A percentile compares a stretch with the other conserved stretches of the same genome.
Conservation (phyloP, 305 asterid genomes). For the Fraxinus floribunda region DNA sequence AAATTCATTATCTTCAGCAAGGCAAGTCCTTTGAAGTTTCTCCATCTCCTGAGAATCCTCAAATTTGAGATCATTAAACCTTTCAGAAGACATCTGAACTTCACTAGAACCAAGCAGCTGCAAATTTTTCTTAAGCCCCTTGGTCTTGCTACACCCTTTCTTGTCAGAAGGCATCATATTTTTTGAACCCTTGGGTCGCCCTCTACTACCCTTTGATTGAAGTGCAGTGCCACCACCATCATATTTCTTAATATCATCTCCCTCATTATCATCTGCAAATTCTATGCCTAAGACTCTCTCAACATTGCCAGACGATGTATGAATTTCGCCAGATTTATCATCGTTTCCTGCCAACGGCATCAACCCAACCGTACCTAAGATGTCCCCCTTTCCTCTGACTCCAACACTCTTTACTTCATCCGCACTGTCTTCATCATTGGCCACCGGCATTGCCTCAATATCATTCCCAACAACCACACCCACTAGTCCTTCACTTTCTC, state of each 20-base stretch:
- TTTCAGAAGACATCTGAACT: background rate
- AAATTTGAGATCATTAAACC: background rate
- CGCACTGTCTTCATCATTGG: slow-evolving; percentile 6
- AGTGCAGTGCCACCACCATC: slow-evolving; percentile 12
- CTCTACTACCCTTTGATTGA: background rate
- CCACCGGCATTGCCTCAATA: slow-evolving; percentile 14
- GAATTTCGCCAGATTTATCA: background rate
- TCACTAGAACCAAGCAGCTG: slow-evolving; percentile 3
- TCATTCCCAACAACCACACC: slow-evolving; percentile 6
- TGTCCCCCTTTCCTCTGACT: background rate
- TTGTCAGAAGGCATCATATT: slow-evolving; percentile 7
- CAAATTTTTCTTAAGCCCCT: background rate
- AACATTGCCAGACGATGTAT: background rate
- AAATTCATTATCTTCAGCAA: slow-evolving; percentile 2
- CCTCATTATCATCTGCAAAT: background rate
- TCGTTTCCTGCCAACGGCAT: background rate
- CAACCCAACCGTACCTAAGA: background rate
- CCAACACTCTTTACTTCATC: background rate
- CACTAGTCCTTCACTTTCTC: slow-evolving; percentile 4
- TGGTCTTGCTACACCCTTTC: background rate
- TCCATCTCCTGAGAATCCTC: background rate
- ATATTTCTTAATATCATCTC: slow-evolving; percentile 7
- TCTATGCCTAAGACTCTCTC: background rate
- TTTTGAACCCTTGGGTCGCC: slow-evolving; percentile 6
- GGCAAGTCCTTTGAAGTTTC: slow-evolving; percentile 8